Evolutionary conservation across 129 eudicot genomes (phyloP), one percentile per base, ranked within the genome.

Genomic region (Saussurea involucrata): DNA sequence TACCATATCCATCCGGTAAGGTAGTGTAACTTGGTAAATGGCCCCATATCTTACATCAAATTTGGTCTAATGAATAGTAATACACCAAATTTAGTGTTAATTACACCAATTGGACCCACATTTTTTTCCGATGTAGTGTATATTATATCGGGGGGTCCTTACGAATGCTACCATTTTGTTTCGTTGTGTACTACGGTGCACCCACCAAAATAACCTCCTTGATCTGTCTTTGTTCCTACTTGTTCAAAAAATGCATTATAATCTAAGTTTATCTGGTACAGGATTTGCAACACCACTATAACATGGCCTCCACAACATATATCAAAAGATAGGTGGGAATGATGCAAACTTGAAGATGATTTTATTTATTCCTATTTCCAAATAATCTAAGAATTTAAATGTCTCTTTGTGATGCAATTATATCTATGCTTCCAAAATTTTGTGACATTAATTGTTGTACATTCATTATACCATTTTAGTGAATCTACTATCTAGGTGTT

Each of bases 221-320:
- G 8, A 49, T 49, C 18, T 1, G 21, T 4, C 8, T 12, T 1
- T 44, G 18, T 44, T 44, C n/a, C 17, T 55, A 1, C 0, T n/a
- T 57, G 24, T 57, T 55, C 27, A 57, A 22, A 20, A 57, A 57
- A 57, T 20, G 64, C 24, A 6, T 57, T 21, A 18, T 20, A 57
- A 57, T n/a, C 36, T 24, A 8, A 3, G n/a, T 34, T 37, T 22
- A 18, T 27, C 24, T 25, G 8, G 15, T 61, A 69, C 83, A 87
- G 92, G 92, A 27, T 87, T 87, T 77, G 92, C 92, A 15, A 88
- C 92, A 13, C 89, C 92, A 46, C 89, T 85, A 85, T 90, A 87
- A 71, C 95, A 85, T 63, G 92, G 78, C 79, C 87, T 69, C 63
- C 28, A 57, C 58, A 33, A 42, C 36, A 5, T 6, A n/a, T 53